Evolutionary conservation across 139 green algal species (phyloP).

Genomic region (Asterochloris erici): DNA sequence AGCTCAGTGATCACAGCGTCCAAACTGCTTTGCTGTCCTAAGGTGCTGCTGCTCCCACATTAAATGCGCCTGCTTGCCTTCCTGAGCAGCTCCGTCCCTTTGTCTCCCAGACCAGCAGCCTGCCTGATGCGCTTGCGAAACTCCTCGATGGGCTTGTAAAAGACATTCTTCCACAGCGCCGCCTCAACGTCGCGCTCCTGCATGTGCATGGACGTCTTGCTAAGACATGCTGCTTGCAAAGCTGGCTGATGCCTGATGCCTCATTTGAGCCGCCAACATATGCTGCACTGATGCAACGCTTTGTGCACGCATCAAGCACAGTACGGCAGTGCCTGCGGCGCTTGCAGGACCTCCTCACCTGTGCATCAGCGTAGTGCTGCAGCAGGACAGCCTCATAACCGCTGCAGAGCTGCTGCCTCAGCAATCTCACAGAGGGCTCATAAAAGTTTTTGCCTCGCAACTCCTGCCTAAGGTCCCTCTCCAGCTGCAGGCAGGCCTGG

Average conservation of each 20-base stretch:
- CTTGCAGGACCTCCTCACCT: constrained; percentile 25
- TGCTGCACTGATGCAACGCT: background rate
- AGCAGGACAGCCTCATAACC: constrained; percentile 56
- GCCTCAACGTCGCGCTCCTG: constrained; percentile 48
- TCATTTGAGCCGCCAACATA: background rate
- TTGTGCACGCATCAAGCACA: background rate
- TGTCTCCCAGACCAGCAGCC: constrained; percentile 12
- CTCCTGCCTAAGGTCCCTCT: background rate
- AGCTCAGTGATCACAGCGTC: too few species aligned
- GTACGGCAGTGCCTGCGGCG: background rate
- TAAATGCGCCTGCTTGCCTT: constrained; percentile 17
- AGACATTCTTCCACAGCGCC: constrained; percentile 64
- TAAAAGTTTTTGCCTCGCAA: constrained; percentile 31
- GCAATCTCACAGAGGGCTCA: constrained; percentile 39
- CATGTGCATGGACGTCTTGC: background rate
- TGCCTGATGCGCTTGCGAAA: constrained; percentile 49
- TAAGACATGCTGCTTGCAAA: too few species aligned
- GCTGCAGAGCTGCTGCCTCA: constrained; percentile 44
- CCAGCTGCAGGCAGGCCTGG: background rate
- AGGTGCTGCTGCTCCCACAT: too few species aligned
- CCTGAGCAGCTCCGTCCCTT: constrained; percentile 17
- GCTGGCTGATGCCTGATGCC: too few species aligned
- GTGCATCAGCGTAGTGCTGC: constrained; percentile 41
- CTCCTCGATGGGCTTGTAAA: constrained; percentile 75
- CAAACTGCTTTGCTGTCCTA: too few species aligned